Evolutionary conservation across 345 rosid genomes (phyloP).

Genomic region (Ailanthus altissimus): DNA sequence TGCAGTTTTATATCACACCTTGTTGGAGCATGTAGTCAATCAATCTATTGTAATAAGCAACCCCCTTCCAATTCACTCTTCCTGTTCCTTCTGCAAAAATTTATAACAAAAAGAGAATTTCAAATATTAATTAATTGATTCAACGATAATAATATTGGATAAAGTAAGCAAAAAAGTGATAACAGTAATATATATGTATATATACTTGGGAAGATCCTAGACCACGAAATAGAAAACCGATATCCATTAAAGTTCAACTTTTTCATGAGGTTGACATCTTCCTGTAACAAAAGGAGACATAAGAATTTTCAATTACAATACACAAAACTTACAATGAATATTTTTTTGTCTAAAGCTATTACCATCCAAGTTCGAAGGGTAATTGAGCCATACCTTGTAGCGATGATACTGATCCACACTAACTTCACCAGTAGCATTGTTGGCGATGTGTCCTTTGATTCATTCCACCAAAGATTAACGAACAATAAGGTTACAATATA

Average conservation of each 20-base stretch:
- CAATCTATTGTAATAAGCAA: conserved; percentile 56
- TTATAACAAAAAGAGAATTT: background rate
- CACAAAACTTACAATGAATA: background rate
- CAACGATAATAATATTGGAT: background rate
- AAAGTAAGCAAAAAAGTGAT: background rate
- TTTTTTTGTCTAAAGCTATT: background rate
- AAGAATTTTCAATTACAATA: background rate
- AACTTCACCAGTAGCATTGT: conserved; percentile 46
- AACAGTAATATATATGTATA: no score
- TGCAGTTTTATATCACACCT: conserved; percentile 29
- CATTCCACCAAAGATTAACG: background rate
- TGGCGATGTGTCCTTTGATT: conserved; percentile 41
- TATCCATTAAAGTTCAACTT: conserved; percentile 53
- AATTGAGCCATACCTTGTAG: conserved; percentile 36
- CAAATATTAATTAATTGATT: background rate
- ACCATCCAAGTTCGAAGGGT: background rate
- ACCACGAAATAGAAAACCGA: conserved; percentile 61
- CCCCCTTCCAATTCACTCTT: conserved; percentile 56
- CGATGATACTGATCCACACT: conserved; percentile 62
- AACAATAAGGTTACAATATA: no score
- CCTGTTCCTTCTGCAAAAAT: conserved; percentile 53
- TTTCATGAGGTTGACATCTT: conserved; percentile 46
- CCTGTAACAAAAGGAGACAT: conserved; percentile 27
- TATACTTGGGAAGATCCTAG: conserved; percentile 57
- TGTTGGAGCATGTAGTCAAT: conserved; percentile 46